Percentiles rank a stretch among this genome's conserved stretches.
phyloP scores from a whole-genome alignment of 106 monocot species.

The Posidonia australis region DNA sequence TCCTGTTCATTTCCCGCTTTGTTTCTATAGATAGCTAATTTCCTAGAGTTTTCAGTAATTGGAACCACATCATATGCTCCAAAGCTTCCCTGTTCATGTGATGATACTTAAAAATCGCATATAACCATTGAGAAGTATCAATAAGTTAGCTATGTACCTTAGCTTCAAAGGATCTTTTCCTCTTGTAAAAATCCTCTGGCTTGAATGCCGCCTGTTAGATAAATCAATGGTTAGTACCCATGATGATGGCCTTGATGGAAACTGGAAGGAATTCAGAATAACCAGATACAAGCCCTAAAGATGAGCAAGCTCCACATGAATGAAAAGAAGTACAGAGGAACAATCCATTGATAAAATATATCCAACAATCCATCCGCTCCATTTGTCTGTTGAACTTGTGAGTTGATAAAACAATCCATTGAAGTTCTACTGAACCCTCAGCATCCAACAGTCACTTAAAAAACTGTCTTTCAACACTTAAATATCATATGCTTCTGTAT shows the following conservation, averaged over 20 bases:
- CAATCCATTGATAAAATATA: no score
- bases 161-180: slow-evolving; percentile 46
- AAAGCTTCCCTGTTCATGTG: slow-evolving; percentile 39
- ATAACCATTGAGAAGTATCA: slow-evolving; percentile 3
- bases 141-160: slow-evolving; percentile 29
- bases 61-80: slow-evolving; percentile 12
- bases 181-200: slow-evolving; percentile 66
- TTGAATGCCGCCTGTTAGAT: slow-evolving; percentile 62
- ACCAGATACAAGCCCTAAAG: neutral
- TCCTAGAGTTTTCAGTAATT: slow-evolving; percentile 42
- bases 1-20: slow-evolving; percentile 31
- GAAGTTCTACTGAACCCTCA: no score
- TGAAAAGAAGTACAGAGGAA: no score
- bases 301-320: no score
- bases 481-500: no score
- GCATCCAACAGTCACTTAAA: no score
- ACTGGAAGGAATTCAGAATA: neutral
- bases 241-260: neutral
- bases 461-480: no score
- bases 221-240: neutral
- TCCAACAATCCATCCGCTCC: no score
- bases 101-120: neutral
- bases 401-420: no score
- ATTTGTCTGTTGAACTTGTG: no score
- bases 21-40: slow-evolving; percentile 30